These are phyloP conservation scores for Echeveria elegans DNA, from an alignment of 164 flowering plant genomes.

Conservation along the genomic window DNA sequence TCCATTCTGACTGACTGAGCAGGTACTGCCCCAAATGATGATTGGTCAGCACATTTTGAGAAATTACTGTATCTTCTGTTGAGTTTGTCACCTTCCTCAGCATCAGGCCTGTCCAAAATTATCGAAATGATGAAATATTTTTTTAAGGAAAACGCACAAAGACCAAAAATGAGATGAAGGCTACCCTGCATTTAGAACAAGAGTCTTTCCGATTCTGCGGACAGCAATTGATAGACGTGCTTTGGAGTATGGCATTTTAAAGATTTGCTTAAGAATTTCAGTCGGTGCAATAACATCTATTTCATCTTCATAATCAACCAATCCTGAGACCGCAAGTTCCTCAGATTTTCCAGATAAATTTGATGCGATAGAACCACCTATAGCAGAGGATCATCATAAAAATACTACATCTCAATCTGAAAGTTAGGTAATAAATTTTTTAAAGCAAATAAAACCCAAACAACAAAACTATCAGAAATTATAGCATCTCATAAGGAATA, in stretches of 20 bases:
- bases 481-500: background rate
- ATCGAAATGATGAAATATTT: background rate
- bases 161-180: conserved; percentile 8
- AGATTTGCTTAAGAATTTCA: conserved; percentile 92
- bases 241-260: conserved; percentile 93
- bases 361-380: conserved; percentile 36
- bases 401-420: background rate
- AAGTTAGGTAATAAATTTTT: background rate
- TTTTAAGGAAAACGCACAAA: background rate
- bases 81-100: conserved; percentile 89
- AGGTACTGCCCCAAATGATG: conserved; percentile 76
- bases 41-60: conserved; percentile 69
- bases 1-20: conserved; percentile 97
- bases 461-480: background rate
- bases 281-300: conserved; percentile 88
- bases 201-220: conserved; percentile 83
- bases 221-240: conserved; percentile 88
- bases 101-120: conserved; percentile 57
- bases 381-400: conserved; percentile 17
- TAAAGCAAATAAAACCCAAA: background rate
- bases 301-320: conserved; percentile 89
- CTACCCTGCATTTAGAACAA: conserved; percentile 82
- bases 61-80: conserved; percentile 60
- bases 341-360: conserved; percentile 76
- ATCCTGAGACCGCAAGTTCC: conserved; percentile 87